phyloP scores from a whole-genome alignment of 306 rosid genomes.

The Pachyrhizus erosus region DNA sequence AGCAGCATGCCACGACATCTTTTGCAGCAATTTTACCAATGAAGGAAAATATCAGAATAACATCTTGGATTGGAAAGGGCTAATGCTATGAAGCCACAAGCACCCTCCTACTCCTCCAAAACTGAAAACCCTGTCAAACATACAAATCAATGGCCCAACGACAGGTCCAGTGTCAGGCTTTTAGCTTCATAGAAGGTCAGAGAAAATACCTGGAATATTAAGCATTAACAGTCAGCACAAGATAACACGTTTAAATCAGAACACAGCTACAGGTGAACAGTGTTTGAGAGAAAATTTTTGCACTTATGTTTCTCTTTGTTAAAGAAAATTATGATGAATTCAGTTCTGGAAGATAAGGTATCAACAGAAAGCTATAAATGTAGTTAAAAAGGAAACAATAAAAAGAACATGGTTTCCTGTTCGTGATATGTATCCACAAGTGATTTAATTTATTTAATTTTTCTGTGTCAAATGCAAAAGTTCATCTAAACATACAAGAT shows the following conservation, averaged over 20 bases:
- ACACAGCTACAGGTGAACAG: slow-evolving; percentile 35
- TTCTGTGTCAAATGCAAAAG: slow-evolving; percentile 9
- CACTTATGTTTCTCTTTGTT: neutral
- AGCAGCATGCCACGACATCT: slow-evolving; percentile 22
- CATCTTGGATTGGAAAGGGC: slow-evolving; percentile 46
- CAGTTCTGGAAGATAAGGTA: neutral
- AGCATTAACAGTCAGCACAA: slow-evolving; percentile 74
- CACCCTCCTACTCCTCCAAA: slow-evolving; percentile 54
- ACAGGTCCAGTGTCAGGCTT: slow-evolving; percentile 83
- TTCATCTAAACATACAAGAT: slow-evolving; percentile 9
- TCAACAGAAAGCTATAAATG: neutral
- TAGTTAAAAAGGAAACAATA: neutral
- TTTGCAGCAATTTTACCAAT: slow-evolving; percentile 28
- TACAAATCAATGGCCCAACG: slow-evolving; percentile 86
- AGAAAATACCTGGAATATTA: slow-evolving; percentile 98
- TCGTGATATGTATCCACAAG: slow-evolving; percentile 5
- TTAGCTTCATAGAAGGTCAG: slow-evolving; percentile 95
- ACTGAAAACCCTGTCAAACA: slow-evolving; percentile 78
- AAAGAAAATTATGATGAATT: slow-evolving; percentile 19
- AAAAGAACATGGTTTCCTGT: slow-evolving; percentile 8
- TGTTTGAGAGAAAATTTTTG: neutral
- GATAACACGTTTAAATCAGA: slow-evolving; percentile 22
- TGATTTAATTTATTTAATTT: neutral
- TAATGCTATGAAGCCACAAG: slow-evolving; percentile 51
- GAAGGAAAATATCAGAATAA: slow-evolving; percentile 43